phyloP scores from a whole-genome alignment of 768 basidiomycete genomes.

The Rhodocollybia butyracea region DNA sequence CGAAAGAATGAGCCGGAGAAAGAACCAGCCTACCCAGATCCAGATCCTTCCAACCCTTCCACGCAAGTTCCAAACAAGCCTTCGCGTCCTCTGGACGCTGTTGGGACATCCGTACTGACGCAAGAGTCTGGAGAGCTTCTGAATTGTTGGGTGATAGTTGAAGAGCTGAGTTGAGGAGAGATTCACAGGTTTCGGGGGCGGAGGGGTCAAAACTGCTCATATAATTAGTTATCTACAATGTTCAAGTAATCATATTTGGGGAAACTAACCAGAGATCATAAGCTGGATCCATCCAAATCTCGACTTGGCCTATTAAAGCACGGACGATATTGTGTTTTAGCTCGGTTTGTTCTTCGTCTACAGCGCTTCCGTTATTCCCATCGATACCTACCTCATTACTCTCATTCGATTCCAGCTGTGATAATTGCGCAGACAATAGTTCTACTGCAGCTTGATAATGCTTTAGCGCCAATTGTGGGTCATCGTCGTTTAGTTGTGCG shows the following conservation, averaged over 20 bases:
- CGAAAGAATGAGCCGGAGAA: background rate
- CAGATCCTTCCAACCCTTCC: conserved; percentile 67
- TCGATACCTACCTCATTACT: conserved; percentile 76
- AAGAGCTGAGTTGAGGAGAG: conserved; percentile 69
- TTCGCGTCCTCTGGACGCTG: conserved; percentile 81
- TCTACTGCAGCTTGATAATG: conserved; percentile 83
- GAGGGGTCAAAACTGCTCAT: conserved; percentile 80
- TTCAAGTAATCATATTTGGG: too few relatives aligned
- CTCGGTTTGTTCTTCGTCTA: conserved; percentile 55
- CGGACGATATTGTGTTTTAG: conserved; percentile 67
- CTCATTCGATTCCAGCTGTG: too few relatives aligned
- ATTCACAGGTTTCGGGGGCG: conserved; percentile 80
- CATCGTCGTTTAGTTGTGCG: conserved; percentile 77
- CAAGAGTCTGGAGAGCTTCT: conserved; percentile 77
- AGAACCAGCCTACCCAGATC: conserved; percentile 41
- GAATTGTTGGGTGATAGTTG: conserved; percentile 69
- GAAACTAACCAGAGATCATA: conserved; percentile 80
- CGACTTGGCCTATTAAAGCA: conserved; percentile 84
- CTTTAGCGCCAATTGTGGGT: conserved; percentile 67
- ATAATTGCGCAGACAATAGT: conserved; percentile 58
- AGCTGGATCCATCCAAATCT: conserved; percentile 93
- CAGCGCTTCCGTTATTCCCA: conserved; percentile 26
- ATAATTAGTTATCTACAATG: too few relatives aligned
- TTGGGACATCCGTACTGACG: conserved; percentile 88
- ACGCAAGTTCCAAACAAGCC: conserved; percentile 61